Conservation (phyloP, 495 filamentous ascomycete species). For the Penicillium diatomitis region DNA sequence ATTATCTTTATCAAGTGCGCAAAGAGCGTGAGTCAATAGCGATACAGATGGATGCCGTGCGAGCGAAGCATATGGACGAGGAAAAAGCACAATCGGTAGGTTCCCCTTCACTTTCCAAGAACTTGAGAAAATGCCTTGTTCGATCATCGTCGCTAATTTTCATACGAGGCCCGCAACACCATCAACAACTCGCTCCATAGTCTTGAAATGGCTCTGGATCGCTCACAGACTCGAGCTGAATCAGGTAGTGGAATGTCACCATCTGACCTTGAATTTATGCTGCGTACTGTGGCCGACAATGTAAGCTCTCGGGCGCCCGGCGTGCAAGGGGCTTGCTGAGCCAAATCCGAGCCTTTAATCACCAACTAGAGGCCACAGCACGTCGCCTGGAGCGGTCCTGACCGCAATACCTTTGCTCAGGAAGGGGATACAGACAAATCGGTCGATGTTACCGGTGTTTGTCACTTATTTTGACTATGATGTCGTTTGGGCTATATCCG, state of each 20-base stretch:
- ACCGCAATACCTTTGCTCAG: background rate
- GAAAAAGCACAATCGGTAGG: constrained; percentile 31
- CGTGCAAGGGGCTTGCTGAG: constrained; percentile 32
- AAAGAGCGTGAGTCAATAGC: constrained; percentile 57
- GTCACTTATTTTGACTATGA: too few relatives aligned
- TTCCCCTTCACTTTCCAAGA: background rate
- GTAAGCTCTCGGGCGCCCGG: constrained; percentile 33
- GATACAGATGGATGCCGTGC: constrained; percentile 59
- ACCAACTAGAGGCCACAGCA: constrained; percentile 31
- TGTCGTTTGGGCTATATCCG: too few relatives aligned
- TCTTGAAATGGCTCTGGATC: constrained; percentile 38
- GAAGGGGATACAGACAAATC: background rate
- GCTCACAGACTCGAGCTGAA: constrained; percentile 23
- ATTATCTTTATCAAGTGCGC: constrained; percentile 53
- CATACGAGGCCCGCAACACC: constrained; percentile 25
- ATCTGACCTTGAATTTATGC: constrained; percentile 33
- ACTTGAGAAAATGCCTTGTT: background rate
- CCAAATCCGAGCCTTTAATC: constrained; percentile 37
- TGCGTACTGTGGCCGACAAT: constrained; percentile 33
- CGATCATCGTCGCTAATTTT: constrained; percentile 4
- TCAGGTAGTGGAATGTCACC: constrained; percentile 13
- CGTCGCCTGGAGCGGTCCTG: constrained; percentile 20
- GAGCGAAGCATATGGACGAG: constrained; percentile 44
- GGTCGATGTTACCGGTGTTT: too few relatives aligned
- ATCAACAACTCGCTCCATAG: constrained; percentile 40